Evolutionary conservation across 257 asterid species (phyloP), one percentile per base, ranked within the genome.

Genomic region (Knoxia roxburghii): DNA sequence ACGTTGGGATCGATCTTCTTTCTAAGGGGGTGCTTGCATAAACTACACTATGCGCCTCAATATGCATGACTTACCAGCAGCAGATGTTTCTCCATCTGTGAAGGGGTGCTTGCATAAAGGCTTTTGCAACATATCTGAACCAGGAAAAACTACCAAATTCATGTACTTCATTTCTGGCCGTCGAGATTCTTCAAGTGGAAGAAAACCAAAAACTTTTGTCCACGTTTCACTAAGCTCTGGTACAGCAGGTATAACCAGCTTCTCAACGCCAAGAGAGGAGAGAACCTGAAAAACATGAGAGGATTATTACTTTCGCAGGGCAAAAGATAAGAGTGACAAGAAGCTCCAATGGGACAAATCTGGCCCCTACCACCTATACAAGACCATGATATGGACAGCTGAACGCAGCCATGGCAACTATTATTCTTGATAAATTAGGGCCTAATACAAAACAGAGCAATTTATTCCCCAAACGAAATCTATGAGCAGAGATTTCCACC

Each of bases 191-290:
- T 88, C 89, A 40, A 94, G 82, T 57, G 91, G 87, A 6, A 20
- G 26, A 73, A 94, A 94, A 64, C 92, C 95, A 62, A 94, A 94
- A 51, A 82, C 82, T 27, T 83, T 79, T 21, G 96, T 94, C 99
- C 99, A 94, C 24, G 96, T 94, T 65, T 89, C 86, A 20, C 62
- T 76, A 7, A 90, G 89, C 68, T 87, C 93, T 39, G 93, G 70
- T 71, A 94, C 83, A 54, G 99, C 97, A 21, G 97, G 99, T 72
- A 94, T 88, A 32, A 94, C 89, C 72, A 94, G 79, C 60, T 81
- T 83, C 79, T 81, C 83, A 62, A 94, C 88, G 65, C 85, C 87
- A 68, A 94, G 84, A 69, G 89, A 80, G 76, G 75, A 21, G 58
- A 94, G 97, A 72, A 80, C 89, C 99, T 94, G 86, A 23, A 65